Evolutionary conservation across 192 early-diverging fungal genomes (phyloP).

Genomic region (Coemansia sp.): DNA sequence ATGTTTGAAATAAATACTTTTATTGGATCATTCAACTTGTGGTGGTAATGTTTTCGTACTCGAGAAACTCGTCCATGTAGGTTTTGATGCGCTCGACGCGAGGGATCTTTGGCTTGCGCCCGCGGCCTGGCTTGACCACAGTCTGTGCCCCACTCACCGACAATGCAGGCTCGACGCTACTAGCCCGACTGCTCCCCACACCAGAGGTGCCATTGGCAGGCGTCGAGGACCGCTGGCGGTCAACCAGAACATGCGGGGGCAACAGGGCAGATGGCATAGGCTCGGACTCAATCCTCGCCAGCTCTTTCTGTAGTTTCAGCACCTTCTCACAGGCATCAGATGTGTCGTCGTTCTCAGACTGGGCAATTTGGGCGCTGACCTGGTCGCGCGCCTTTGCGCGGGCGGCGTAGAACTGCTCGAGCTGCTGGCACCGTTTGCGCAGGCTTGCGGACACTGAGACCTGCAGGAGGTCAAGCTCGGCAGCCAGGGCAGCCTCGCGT

Average conservation of each 20-base stretch:
- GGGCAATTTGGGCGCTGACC: slow-evolving; percentile 11
- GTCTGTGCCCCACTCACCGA: neutral
- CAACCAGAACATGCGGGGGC: slow-evolving; percentile 22
- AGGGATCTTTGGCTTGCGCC: slow-evolving; percentile 31
- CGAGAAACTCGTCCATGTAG: slow-evolving; percentile 34
- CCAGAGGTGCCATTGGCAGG: neutral
- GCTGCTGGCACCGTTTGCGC: slow-evolving; percentile 53
- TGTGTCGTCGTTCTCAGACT: too few species aligned
- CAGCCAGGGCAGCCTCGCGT: slow-evolving; percentile 64
- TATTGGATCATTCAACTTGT: too few species aligned
- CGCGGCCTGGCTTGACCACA: slow-evolving; percentile 17
- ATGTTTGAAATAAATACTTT: neutral
- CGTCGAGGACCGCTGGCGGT: neutral
- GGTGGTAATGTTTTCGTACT: slow-evolving; percentile 21
- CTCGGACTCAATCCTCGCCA: slow-evolving; percentile 17
- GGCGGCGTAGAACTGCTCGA: slow-evolving; percentile 30
- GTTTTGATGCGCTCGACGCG: slow-evolving; percentile 1
- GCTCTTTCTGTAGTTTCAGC: slow-evolving; percentile 13
- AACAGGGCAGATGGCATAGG: slow-evolving; percentile 20
- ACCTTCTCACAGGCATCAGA: neutral
- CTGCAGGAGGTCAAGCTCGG: slow-evolving; percentile 56
- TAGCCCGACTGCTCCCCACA: slow-evolving; percentile 40
- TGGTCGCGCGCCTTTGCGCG: slow-evolving; percentile 25
- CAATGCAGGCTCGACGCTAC: slow-evolving; percentile 27
- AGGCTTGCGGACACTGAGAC: slow-evolving; percentile 54